Base-by-base conservation (phyloP, 768 basidiomycete genomes). In the Boletus vermiculosoides region DNA sequence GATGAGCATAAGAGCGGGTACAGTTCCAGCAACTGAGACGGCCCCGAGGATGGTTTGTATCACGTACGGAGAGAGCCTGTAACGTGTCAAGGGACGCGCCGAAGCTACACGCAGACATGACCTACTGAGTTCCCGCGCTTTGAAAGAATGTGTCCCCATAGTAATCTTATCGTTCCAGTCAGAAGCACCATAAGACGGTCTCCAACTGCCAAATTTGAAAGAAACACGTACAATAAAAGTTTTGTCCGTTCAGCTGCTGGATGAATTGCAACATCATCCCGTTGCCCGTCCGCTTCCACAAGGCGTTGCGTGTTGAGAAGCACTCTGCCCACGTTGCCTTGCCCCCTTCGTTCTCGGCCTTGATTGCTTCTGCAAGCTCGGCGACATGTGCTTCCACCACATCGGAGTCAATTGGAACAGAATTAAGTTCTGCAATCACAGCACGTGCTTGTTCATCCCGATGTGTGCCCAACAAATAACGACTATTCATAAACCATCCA, bases 1-100 rank as follows among this genome's bases (percentile, higher is more conserved):
- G 50, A 92, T 89, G 52, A 88, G 74, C 36, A 52, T 72, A 60
- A 91, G 72, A 6, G 88, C 86, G 18, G 89, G 89, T 36, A 90
- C 52, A 5, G 88, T 89, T n/a, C 84, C 87, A 16, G 76, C 80
- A 13, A 91, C 83, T 0, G 88, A 88, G 20, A 90, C 87, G 4
- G 77, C 87, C 25, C 88, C 88, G 18, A 90, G 78, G 55, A 90
- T 84, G 7, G 80, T 78, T 64, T 90, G 88, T 63, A 90, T 87
- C 33, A 83, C 80, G 71, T 88, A 91, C 0, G 88, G 82, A 8
- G 76, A 78, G 52, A 91, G 71, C 23, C 81, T 83, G 42, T 2
- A 40, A 42, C 42, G 22, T 50, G 46, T 40, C 36, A 50, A 45
- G 31, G 41, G 1, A 33, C 5, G 28, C 23, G 18, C 11, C 33